Evolutionary conservation across 768 basidiomycete genomes (phyloP).

Genomic region (Boletus subcaerulescens): DNA sequence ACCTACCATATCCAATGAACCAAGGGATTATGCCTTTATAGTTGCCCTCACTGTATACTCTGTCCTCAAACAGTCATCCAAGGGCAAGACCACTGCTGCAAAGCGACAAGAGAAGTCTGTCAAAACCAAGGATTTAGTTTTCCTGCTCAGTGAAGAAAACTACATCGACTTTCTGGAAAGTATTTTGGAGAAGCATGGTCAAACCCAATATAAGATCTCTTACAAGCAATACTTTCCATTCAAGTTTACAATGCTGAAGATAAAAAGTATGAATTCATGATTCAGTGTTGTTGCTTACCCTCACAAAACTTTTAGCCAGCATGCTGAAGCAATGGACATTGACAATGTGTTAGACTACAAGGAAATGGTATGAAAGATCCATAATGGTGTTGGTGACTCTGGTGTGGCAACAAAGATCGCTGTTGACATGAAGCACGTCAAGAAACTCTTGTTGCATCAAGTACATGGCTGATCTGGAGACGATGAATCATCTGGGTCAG

Average conservation of each 20-base stretch:
- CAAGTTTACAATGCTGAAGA: no score
- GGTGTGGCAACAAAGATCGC: background rate
- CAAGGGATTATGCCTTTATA: no score
- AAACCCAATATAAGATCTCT: no score
- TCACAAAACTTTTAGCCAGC: no score
- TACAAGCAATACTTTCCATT: no score
- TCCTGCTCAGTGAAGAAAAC: no score
- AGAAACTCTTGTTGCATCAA: background rate
- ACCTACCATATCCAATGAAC: no score
- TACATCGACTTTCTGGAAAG: no score
- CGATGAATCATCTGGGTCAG: background rate
- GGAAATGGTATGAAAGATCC: constrained; percentile 15
- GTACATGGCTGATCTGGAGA: background rate
- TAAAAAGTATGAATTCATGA: no score
- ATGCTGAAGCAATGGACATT: constrained; percentile 5
- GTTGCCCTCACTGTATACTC: constrained; percentile 1
- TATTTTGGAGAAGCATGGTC: no score
- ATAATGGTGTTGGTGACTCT: background rate
- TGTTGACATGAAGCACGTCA: constrained; percentile 1
- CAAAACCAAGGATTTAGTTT: background rate
- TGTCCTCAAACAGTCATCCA: background rate
- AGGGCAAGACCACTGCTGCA: background rate
- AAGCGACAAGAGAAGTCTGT: background rate
- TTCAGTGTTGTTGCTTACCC: no score
- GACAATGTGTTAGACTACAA: constrained; percentile 9